These are phyloP conservation scores for Prunus mume DNA, from an alignment of 306 rosid species.

Conservation along the genomic window DNA sequence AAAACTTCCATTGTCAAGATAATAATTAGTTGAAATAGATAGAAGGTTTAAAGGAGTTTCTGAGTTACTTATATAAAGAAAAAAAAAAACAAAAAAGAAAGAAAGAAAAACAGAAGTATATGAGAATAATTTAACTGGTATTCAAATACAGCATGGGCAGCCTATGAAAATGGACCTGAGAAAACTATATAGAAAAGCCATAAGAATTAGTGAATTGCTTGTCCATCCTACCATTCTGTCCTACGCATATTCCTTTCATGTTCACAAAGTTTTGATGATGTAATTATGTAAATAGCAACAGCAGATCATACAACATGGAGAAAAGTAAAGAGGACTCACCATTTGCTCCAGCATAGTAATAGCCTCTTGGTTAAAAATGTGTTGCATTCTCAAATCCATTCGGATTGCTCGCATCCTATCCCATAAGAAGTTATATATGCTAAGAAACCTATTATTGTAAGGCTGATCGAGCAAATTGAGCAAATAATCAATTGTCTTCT, in stretches of 20 bases:
- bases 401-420: slow-evolving; percentile 98
- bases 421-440: slow-evolving; percentile 89
- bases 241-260: neutral
- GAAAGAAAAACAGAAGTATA: neutral
- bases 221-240: neutral
- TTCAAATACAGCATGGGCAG: neutral
- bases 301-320: slow-evolving; percentile 15
- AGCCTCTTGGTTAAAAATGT: slow-evolving; percentile 79
- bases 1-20: neutral
- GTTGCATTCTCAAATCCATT: slow-evolving; percentile 99
- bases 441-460: slow-evolving; percentile 74
- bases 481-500: slow-evolving; percentile 72
- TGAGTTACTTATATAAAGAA: neutral
- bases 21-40: neutral
- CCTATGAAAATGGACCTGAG: neutral
- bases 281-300: neutral
- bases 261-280: neutral
- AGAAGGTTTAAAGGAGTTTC: neutral
- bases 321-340: slow-evolving; percentile 41
- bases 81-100: too few species aligned
- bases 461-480: slow-evolving; percentile 74
- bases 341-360: slow-evolving; percentile 90
- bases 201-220: neutral
- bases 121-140: neutral
- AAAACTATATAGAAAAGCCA: neutral